These are phyloP conservation scores for Juglanconis oblonga DNA, from an alignment of 2,329 filamentous ascomycete genomes.

Conservation along the genomic window DNA sequence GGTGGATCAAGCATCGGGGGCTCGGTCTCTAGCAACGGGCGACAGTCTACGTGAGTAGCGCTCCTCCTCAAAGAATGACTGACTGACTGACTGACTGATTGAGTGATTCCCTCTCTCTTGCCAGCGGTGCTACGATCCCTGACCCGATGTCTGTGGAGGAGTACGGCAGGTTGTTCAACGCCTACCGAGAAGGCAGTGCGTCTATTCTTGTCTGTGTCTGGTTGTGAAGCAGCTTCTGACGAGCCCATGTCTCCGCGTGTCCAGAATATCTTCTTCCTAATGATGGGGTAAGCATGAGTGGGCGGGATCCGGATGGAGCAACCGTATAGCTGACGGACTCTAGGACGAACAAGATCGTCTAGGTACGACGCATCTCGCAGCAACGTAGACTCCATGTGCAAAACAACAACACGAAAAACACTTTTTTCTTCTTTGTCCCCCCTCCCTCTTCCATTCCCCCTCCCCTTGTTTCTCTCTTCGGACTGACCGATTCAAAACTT, in stretches of 20 bases:
- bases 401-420: not conserved
- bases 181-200: slow-evolving; percentile 1
- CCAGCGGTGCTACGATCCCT: not conserved
- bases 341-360: slow-evolving; percentile 1
- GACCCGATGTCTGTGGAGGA: not conserved
- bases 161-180: not conserved
- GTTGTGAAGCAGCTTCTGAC: not conserved
- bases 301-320: too few relatives aligned
- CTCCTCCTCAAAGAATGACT: too few relatives aligned
- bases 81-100: too few relatives aligned
- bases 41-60: too few relatives aligned
- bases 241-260: too few relatives aligned
- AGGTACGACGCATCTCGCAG: not conserved
- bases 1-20: too few relatives aligned
- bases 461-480: too few relatives aligned
- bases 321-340: not conserved
- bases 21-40: too few relatives aligned
- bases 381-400: not conserved
- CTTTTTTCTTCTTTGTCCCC: not conserved
- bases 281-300: not conserved
- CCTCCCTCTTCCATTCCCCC: too few relatives aligned
- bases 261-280: slow-evolving; percentile 1
- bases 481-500: too few relatives aligned
- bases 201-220: not conserved
- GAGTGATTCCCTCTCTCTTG: too few relatives aligned